Evolutionary conservation across 331 rosid genomes (phyloP), one percentile per base, ranked within the genome.

Genomic region (Dryas integrifolia): DNA sequence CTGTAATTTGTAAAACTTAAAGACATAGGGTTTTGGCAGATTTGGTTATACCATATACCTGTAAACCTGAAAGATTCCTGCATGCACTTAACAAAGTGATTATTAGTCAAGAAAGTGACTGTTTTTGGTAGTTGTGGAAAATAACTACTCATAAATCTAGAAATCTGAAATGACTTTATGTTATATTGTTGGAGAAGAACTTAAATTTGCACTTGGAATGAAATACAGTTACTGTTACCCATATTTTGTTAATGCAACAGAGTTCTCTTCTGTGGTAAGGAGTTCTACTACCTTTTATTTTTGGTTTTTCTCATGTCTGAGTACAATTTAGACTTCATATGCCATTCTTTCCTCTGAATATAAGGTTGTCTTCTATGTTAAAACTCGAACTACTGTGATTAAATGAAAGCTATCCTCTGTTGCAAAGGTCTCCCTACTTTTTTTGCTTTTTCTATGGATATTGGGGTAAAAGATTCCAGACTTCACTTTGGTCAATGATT

Each of bases 401-500:
- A 10, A 8, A 39, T 15, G 64, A 39, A 18, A 40, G 24, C 44
- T 62, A 18, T 62, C 52, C 47, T 11, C 15, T 57, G 38, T 47
- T 40, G 58, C 45, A 48, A 6, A 59, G 63, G 52, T 50, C 51
- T 38, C 18, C 14, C 9, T 43, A 8, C 8, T 57, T 12, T 76
- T 40, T 10, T 69, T n/a, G 55, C 35, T 21, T 46, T 44, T 77
- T 21, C 38, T 38, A 60, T n/a, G 44, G 24, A 18, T 3, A 11
- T 50, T 50, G 61, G 13, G 49, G 14, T 44, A 24, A 64, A 47
- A 18, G 46, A 15, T 43, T 4, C 63, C 18, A 10, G 15, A 59
- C 35, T 30, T 65, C 52, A 58, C 64, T 21, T 50, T 73, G 21
- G 69, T 40, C 43, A 63, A 46, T 68, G 21, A 41, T 58, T 39